Percentiles rank a stretch among this genome's conserved stretches.
These are phyloP conservation scores for Fomitiporia mediterranea DNA, from an alignment of 1,284 basidiomycete species.

Conservation along the genomic window DNA sequence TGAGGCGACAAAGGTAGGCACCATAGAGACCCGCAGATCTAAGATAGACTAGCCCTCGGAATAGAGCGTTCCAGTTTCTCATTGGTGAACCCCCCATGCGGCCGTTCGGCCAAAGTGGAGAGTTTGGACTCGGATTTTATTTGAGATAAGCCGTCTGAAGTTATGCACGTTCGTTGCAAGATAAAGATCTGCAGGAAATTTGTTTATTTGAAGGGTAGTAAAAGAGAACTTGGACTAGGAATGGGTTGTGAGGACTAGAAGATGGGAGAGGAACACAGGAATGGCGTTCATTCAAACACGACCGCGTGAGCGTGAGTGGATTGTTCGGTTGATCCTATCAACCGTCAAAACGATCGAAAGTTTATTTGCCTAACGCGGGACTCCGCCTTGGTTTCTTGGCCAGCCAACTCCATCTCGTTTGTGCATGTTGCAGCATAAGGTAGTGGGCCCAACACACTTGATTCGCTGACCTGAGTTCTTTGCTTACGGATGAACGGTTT, in stretches of 20 bases:
- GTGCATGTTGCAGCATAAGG: too few species aligned
- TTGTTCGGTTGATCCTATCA: background rate
- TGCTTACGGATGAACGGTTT: too few species aligned
- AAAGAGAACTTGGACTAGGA: too few species aligned
- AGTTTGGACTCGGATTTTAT: background rate
- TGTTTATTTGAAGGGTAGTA: background rate
- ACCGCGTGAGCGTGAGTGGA: background rate
- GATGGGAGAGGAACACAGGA: background rate
- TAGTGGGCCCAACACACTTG: too few species aligned
- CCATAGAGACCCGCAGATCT: background rate
- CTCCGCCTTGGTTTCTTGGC: too few species aligned
- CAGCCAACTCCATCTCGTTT: too few species aligned
- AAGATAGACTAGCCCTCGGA: background rate
- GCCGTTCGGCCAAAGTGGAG: background rate
- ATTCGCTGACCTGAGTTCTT: too few species aligned
- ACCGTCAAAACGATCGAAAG: background rate
- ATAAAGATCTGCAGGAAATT: background rate
- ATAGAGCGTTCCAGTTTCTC: background rate
- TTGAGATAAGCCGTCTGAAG: too few species aligned
- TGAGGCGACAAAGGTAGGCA: too few species aligned
- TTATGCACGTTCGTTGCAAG: background rate
- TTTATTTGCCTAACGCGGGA: too few species aligned
- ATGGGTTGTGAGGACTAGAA: too few species aligned
- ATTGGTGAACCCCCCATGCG: background rate
- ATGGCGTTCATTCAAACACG: constrained; percentile 1